phyloP scores from a whole-genome alignment of 2,329 filamentous ascomycete genomes.

The Pseudogymnoascus sp. region DNA sequence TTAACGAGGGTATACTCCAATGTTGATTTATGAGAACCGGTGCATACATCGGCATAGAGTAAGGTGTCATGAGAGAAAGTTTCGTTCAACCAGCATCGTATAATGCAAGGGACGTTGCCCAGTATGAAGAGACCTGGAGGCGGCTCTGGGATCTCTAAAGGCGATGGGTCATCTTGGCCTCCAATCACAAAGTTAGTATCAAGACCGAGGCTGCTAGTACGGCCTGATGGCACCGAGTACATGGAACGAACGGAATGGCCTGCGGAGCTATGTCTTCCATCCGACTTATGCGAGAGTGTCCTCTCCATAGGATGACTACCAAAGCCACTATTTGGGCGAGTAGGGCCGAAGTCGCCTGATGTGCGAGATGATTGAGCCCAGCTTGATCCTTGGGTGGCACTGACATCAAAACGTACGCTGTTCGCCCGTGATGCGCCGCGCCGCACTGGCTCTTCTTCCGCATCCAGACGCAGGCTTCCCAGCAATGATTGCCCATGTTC shows the following conservation, averaged over 20 bases:
- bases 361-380: conserved; percentile 79
- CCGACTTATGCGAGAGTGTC: conserved; percentile 88
- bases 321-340: conserved; percentile 72
- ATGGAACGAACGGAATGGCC: conserved; percentile 66
- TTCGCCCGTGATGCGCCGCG: conserved; percentile 89
- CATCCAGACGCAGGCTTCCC: conserved; percentile 74
- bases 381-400: conserved; percentile 77
- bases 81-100: conserved; percentile 89
- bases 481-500: conserved; percentile 76
- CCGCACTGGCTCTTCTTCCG: conserved; percentile 77
- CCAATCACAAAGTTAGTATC: conserved; percentile 63
- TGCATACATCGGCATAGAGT: conserved; percentile 86
- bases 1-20: conserved; percentile 68
- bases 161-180: conserved; percentile 59
- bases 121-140: conserved; percentile 80
- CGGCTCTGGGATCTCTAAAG: conserved; percentile 64
- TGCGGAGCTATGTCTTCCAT: conserved; percentile 90
- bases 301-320: conserved; percentile 77
- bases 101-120: conserved; percentile 85
- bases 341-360: conserved; percentile 72
- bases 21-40: conserved; percentile 82
- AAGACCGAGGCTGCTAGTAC: conserved; percentile 81
- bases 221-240: conserved; percentile 67
- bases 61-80: conserved; percentile 85
- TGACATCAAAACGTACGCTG: conserved; percentile 96